These are phyloP conservation scores for Starmerella scarabaei DNA, from an alignment of 805 yeast genomes.

Conservation along the genomic window DNA sequence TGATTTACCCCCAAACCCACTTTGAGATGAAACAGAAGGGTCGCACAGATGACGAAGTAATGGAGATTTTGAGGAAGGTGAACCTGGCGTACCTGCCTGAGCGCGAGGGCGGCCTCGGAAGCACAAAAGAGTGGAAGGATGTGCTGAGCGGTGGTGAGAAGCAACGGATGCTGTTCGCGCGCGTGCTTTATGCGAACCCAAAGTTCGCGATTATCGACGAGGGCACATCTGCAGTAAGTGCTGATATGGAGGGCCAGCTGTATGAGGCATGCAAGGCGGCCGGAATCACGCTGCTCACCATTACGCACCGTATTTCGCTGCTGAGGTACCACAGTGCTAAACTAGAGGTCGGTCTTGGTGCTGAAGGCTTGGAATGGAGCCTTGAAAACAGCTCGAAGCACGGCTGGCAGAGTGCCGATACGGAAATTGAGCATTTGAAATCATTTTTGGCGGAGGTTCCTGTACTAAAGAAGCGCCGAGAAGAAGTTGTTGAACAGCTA, in stretches of 20 bases:
- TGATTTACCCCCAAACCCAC: slow-evolving; percentile 73
- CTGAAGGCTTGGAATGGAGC: slow-evolving; percentile 37
- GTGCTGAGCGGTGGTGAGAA: slow-evolving; percentile 94
- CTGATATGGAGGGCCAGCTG: slow-evolving; percentile 76
- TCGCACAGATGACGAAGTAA: slow-evolving; percentile 52
- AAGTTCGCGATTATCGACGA: slow-evolving; percentile 77
- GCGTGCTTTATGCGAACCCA: slow-evolving; percentile 68
- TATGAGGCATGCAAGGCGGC: slow-evolving; percentile 61
- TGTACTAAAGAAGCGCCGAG: slow-evolving; percentile 46
- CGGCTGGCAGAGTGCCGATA: slow-evolving; percentile 54
- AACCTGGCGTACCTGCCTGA: slow-evolving; percentile 66
- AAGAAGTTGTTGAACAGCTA: slow-evolving; percentile 35
- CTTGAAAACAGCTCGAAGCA: slow-evolving; percentile 55
- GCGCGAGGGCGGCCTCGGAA: slow-evolving; percentile 42
- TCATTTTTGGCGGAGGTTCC: slow-evolving; percentile 46
- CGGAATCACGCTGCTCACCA: slow-evolving; percentile 64
- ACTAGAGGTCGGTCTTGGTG: slow-evolving; percentile 50
- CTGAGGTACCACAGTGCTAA: slow-evolving; percentile 73
- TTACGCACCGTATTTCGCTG: slow-evolving; percentile 71
- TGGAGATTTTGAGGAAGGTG: slow-evolving; percentile 57
- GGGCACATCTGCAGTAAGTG: slow-evolving; percentile 84
- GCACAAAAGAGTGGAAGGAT: slow-evolving; percentile 65
- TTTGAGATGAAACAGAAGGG: slow-evolving; percentile 66
- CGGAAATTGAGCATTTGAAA: slow-evolving; percentile 59
- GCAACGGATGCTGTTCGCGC: slow-evolving; percentile 79